Conservation (phyloP, 345 rosid genomes). For the Balakata baccata region DNA sequence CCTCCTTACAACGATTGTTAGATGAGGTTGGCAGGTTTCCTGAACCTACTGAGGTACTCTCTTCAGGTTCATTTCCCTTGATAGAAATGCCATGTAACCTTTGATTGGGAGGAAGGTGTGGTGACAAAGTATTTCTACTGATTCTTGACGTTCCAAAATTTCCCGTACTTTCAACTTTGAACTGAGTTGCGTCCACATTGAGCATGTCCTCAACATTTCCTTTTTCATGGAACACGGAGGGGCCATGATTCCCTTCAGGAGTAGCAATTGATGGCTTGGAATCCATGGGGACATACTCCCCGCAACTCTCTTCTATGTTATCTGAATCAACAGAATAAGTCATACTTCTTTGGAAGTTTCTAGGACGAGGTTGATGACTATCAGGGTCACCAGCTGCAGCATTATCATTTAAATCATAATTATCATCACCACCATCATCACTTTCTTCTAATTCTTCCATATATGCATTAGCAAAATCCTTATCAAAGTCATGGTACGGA, state of each 20-base stretch:
- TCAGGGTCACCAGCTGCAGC: constrained; percentile 7
- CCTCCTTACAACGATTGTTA: constrained; percentile 20
- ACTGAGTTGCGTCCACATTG: constrained; percentile 14
- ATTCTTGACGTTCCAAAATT: constrained; percentile 16
- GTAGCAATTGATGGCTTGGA: constrained; percentile 11
- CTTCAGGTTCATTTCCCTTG: constrained; percentile 30
- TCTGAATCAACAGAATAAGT: constrained; percentile 34
- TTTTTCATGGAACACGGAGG: constrained; percentile 24
- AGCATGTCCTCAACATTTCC: constrained; percentile 16
- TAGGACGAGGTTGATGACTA: constrained; percentile 19
- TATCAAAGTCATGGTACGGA: constrained; percentile 50
- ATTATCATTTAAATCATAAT: constrained; percentile 11
- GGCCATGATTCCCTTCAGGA: not conserved
- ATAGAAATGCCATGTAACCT: constrained; percentile 12
- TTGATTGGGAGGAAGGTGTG: constrained; percentile 2
- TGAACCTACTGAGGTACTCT: constrained; percentile 20
- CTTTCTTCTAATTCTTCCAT: constrained; percentile 65
- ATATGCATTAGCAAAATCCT: constrained; percentile 69
- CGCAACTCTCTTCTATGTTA: constrained; percentile 47
- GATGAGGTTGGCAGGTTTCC: constrained; percentile 26
- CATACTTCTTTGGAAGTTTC: constrained; percentile 22
- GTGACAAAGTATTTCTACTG: constrained; percentile 5
- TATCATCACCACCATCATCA: constrained; percentile 41
- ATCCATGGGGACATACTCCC: constrained; percentile 39
- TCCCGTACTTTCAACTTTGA: constrained; percentile 18